A percentile compares a stretch with the other conserved stretches of the same genome.
Evolutionary conservation across 2,329 filamentous ascomycete species (phyloP).

Genomic region (Nothophoma quercina): DNA sequence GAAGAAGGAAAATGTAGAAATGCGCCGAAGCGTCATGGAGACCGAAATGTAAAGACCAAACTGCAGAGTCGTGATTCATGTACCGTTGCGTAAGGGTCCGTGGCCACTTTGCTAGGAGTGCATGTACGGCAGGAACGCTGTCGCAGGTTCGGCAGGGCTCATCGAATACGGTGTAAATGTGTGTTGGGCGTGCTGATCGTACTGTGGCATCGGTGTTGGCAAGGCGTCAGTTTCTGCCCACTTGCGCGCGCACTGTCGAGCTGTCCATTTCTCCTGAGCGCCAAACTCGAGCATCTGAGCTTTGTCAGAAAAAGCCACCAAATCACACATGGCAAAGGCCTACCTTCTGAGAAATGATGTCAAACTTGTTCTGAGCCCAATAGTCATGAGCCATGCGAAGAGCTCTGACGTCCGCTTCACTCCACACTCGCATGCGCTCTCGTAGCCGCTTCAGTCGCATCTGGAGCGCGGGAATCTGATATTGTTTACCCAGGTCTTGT

Average conservation of each 20-base stretch:
- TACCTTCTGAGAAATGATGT: slow-evolving; percentile 62
- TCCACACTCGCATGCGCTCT: slow-evolving; percentile 61
- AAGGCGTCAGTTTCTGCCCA: slow-evolving; percentile 55
- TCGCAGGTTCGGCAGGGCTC: slow-evolving; percentile 45
- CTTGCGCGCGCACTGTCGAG: slow-evolving; percentile 59
- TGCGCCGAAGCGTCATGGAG: background rate
- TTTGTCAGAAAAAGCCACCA: slow-evolving; percentile 12
- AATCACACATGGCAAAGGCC: background rate
- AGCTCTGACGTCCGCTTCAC: slow-evolving; percentile 58
- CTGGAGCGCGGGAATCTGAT: slow-evolving; percentile 61
- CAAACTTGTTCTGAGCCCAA: slow-evolving; percentile 62
- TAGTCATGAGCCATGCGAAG: slow-evolving; percentile 60
- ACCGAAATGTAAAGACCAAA: background rate
- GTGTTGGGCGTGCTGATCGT: slow-evolving; percentile 42
- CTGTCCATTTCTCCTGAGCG: slow-evolving; percentile 59
- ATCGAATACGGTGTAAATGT: slow-evolving; percentile 46
- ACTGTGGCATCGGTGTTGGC: slow-evolving; percentile 43
- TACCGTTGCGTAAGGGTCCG: too few species aligned
- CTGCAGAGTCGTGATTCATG: too few species aligned
- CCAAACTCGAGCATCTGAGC: slow-evolving; percentile 61
- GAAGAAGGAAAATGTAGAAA: background rate
- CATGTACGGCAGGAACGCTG: slow-evolving; percentile 42
- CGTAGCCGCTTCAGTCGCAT: slow-evolving; percentile 63
- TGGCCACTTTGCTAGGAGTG: slow-evolving; percentile 19
- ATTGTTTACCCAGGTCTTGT: slow-evolving; percentile 56